phyloP scores from a whole-genome alignment of 371 early-diverging fungal genomes.

The Lichtheimia hyalospora region DNA sequence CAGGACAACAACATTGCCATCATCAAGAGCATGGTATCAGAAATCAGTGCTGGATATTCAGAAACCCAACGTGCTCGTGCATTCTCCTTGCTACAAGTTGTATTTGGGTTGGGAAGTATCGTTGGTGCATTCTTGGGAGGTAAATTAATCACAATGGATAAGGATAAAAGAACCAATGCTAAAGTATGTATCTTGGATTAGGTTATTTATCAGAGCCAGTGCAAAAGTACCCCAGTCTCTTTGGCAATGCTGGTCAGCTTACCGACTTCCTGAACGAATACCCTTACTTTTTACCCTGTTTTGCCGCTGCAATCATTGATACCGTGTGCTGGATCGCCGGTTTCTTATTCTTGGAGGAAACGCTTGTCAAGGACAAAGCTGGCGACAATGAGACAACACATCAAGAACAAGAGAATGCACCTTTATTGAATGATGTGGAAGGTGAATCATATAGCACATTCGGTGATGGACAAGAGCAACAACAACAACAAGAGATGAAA shows the following conservation, averaged over 20 bases:
- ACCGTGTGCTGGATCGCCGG: slow-evolving; percentile 67
- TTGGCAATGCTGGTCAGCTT: slow-evolving; percentile 50
- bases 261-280: slow-evolving; percentile 61
- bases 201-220: slow-evolving; percentile 74
- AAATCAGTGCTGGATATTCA: slow-evolving; percentile 63
- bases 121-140: slow-evolving; percentile 81
- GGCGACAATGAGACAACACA: not conserved
- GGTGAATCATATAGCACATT: slow-evolving; percentile 4
- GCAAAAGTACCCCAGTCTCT: slow-evolving; percentile 61
- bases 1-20: slow-evolving; percentile 79
- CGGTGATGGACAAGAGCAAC: not conserved
- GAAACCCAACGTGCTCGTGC: slow-evolving; percentile 47
- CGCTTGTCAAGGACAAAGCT: slow-evolving; percentile 20
- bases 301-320: slow-evolving; percentile 64
- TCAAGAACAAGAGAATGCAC: slow-evolving; percentile 3
- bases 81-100: slow-evolving; percentile 60
- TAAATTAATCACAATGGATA: not conserved
- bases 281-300: slow-evolving; percentile 88
- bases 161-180: not conserved
- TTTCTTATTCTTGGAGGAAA: slow-evolving; percentile 75
- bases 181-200: not conserved
- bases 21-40: slow-evolving; percentile 83
- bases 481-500: not conserved
- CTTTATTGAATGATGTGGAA: not conserved
- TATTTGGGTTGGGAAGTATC: slow-evolving; percentile 55